Conservation (phyloP, 129 eudicot genomes). For the Silybum marianum region DNA sequence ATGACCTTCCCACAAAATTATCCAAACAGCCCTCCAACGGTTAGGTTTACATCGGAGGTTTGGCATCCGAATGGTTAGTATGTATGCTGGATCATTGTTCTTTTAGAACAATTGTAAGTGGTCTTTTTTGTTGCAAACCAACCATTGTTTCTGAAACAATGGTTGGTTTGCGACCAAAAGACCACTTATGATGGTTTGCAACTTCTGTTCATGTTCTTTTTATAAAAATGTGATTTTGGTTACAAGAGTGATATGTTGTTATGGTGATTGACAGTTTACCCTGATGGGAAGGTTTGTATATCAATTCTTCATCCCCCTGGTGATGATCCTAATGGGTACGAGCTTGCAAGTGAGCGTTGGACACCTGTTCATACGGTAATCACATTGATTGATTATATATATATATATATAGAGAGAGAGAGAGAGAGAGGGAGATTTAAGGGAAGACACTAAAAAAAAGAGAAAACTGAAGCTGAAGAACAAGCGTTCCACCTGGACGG, state of each 20-base stretch:
- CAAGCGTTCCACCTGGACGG: no score
- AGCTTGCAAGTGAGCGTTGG: slow-evolving; percentile 75
- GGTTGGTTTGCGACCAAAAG: background rate
- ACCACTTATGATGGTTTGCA: background rate
- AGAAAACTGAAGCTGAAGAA: no score
- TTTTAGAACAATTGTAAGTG: background rate
- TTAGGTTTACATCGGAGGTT: slow-evolving; percentile 62
- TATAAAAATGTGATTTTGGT: background rate
- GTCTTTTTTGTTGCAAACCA: background rate
- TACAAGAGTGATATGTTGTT: no score
- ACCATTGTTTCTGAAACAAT: background rate
- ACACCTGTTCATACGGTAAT: slow-evolving; percentile 64
- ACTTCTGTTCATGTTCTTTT: no score
- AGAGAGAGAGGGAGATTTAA: no score
- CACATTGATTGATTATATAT: background rate
- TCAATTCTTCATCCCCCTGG: slow-evolving; percentile 73
- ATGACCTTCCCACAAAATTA: slow-evolving; percentile 65
- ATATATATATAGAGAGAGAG: no score
- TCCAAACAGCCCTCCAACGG: slow-evolving; percentile 67
- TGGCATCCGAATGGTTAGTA: slow-evolving; percentile 76
- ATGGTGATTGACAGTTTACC: slow-evolving; percentile 48
- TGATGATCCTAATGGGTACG: slow-evolving; percentile 65
- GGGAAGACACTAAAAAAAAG: no score
- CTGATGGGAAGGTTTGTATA: slow-evolving; percentile 70
- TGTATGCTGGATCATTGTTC: background rate